Conservation (phyloP, 2,329 filamentous ascomycete species). For the Zasmidium citrigriseum region DNA sequence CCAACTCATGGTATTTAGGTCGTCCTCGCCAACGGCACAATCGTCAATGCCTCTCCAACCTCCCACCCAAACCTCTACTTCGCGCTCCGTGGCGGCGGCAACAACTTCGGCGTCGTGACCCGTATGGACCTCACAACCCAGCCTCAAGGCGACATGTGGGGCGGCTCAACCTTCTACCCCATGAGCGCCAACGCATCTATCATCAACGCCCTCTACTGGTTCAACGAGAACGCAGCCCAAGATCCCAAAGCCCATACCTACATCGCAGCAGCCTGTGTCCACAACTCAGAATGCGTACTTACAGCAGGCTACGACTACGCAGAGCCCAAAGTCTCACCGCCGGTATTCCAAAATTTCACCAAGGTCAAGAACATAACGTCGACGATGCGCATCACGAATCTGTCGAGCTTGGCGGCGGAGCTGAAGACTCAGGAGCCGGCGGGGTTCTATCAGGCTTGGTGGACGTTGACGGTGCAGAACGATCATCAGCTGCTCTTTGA, state of each 20-base stretch:
- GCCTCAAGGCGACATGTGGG: conserved; percentile 20
- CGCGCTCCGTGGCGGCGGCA: conserved; percentile 29
- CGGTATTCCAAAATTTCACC: conserved; percentile 10
- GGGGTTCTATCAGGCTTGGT: conserved; percentile 10
- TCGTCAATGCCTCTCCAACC: conserved; percentile 25
- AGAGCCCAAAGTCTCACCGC: conserved; percentile 1
- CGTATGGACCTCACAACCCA: conserved; percentile 27
- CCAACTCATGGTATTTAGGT: no score
- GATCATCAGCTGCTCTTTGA: conserved; percentile 7
- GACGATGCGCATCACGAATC: conserved; percentile 6
- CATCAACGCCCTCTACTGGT: conserved; percentile 13
- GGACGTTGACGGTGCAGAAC: conserved; percentile 7
- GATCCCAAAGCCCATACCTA: conserved; percentile 9
- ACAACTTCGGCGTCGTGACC: conserved; percentile 34
- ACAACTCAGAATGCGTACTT: conserved; percentile 3
- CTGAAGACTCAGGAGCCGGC: conserved; percentile 10
- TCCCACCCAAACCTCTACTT: conserved; percentile 25
- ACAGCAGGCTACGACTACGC: conserved; percentile 9
- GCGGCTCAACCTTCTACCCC: conserved; percentile 8
- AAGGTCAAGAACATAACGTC: background rate
- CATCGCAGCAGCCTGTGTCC: conserved; percentile 5
- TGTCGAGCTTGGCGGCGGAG: conserved; percentile 9
- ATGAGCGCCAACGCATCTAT: conserved; percentile 1
- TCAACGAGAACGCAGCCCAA: conserved; percentile 8
- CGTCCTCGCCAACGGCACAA: conserved; percentile 26